Conservation (phyloP, 140 eudicot genomes). For the Erigeron philadelphicus region DNA sequence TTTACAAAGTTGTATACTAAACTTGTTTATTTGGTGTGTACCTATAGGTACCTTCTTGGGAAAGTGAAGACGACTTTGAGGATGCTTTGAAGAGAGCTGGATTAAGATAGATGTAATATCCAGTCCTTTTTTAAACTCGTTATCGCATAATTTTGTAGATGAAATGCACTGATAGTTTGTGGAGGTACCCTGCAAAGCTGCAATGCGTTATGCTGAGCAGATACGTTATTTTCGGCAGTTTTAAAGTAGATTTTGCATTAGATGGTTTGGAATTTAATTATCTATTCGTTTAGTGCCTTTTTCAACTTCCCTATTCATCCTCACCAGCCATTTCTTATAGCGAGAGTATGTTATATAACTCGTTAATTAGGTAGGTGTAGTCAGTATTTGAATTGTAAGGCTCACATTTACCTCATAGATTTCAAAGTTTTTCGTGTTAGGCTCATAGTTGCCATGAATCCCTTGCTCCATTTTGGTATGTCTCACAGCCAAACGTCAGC, state of each 20-base stretch:
- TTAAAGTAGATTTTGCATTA: neutral
- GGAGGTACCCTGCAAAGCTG: constrained; percentile 1
- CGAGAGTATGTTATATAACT: too few species aligned
- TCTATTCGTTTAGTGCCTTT: neutral
- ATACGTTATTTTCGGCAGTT: neutral
- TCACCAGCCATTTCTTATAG: too few species aligned
- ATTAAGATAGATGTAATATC: constrained; percentile 10
- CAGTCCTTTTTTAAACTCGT: neutral
- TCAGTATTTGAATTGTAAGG: too few species aligned
- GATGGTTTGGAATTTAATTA: neutral
- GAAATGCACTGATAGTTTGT: neutral
- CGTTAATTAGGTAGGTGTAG: too few species aligned
- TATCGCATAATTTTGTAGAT: constrained; percentile 7
- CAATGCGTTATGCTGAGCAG: neutral
- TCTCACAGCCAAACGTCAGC: too few species aligned
- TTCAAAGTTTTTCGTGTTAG: too few species aligned
- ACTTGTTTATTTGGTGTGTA: neutral
- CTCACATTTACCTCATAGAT: too few species aligned
- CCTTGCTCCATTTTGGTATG: too few species aligned
- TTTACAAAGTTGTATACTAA: neutral
- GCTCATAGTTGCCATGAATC: too few species aligned
- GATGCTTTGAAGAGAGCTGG: constrained; percentile 41
- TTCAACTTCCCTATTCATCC: neutral
- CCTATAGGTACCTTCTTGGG: constrained; percentile 31
- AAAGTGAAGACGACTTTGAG: constrained; percentile 25